Conservation (phyloP, 177 flowering plant genomes). For the Vitis hybrid region DNA sequence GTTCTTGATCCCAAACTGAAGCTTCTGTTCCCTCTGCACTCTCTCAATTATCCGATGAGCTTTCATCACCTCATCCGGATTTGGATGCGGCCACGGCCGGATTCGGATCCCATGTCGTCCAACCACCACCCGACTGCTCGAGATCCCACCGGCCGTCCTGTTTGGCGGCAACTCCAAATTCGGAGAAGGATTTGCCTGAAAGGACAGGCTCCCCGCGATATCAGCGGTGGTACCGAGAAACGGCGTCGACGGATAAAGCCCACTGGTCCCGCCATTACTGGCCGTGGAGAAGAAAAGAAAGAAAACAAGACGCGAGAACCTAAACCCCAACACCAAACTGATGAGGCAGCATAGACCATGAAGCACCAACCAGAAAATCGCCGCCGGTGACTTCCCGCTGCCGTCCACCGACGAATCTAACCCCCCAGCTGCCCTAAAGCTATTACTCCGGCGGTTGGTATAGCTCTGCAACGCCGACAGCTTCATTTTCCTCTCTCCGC, state of each 20-base stretch:
- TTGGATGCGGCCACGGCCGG: slow-evolving; percentile 95
- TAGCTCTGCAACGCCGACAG: slow-evolving; percentile 59
- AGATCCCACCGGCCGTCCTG: slow-evolving; percentile 13
- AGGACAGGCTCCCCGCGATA: slow-evolving; percentile 13
- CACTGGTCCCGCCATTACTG: slow-evolving; percentile 16
- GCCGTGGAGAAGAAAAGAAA: slow-evolving; percentile 70
- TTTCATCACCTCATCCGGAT: slow-evolving; percentile 78
- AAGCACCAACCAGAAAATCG: slow-evolving; percentile 69
- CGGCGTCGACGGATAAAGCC: slow-evolving; percentile 25
- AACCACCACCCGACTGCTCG: slow-evolving; percentile 69
- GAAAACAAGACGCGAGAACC: slow-evolving; percentile 83
- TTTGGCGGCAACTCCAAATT: slow-evolving; percentile 20
- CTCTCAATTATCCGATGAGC: slow-evolving; percentile 86
- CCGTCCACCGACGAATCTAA: slow-evolving; percentile 49
- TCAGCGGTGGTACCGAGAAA: slow-evolving; percentile 23
- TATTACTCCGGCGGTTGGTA: slow-evolving; percentile 59
- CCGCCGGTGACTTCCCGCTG: slow-evolving; percentile 55
- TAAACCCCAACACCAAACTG: slow-evolving; percentile 83
- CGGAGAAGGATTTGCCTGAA: slow-evolving; percentile 11
- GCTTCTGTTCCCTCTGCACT: slow-evolving; percentile 86
- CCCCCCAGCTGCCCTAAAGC: slow-evolving; percentile 53
- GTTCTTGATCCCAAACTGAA: slow-evolving; percentile 72
- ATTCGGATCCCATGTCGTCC: slow-evolving; percentile 94
- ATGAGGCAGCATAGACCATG: slow-evolving; percentile 87
- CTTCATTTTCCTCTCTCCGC: slow-evolving; percentile 51